These are phyloP conservation scores for Metschnikowia matae DNA, from an alignment of 805 yeast species.

Conservation along the genomic window DNA sequence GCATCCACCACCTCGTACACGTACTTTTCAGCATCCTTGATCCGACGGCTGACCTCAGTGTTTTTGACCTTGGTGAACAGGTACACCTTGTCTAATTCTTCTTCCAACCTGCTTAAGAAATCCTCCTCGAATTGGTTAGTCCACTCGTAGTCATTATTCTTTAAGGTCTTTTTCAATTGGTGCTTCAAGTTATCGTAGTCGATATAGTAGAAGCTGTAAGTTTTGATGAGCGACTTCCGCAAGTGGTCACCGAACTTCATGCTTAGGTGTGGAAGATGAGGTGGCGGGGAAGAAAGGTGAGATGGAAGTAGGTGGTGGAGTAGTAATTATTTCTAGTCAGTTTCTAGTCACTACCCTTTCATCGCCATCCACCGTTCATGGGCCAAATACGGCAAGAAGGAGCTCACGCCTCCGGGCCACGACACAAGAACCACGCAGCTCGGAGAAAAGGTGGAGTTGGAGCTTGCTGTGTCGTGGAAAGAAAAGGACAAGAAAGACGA, in stretches of 20 bases:
- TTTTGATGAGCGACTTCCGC: conserved; percentile 82
- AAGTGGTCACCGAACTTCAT: conserved; percentile 98
- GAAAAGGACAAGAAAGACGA: conserved; percentile 72
- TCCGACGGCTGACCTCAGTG: conserved; percentile 79
- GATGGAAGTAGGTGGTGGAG: not conserved
- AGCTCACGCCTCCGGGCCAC: conserved; percentile 72
- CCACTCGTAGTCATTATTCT: conserved; percentile 61
- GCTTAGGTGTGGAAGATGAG: not conserved
- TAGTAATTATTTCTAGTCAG: no score
- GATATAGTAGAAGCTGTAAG: conserved; percentile 86
- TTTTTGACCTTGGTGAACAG: conserved; percentile 86
- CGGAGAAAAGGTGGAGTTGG: conserved; percentile 77
- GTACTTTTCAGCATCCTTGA: conserved; percentile 72
- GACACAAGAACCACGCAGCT: conserved; percentile 82
- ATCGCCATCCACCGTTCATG: conserved; percentile 88
- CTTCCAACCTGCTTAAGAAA: conserved; percentile 70
- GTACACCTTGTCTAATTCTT: conserved; percentile 88
- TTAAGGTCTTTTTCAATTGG: conserved; percentile 66
- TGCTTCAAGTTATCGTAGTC: conserved; percentile 88
- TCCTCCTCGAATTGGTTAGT: conserved; percentile 73
- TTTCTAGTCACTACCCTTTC: no score
- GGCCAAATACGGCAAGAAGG: conserved; percentile 84
- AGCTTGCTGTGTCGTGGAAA: conserved; percentile 73
- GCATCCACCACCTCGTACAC: conserved; percentile 64
- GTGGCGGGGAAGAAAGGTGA: not conserved